These are phyloP conservation scores for Nannizziopsis barbatae DNA, from an alignment of 2,329 filamentous ascomycete species.

Conservation along the genomic window DNA sequence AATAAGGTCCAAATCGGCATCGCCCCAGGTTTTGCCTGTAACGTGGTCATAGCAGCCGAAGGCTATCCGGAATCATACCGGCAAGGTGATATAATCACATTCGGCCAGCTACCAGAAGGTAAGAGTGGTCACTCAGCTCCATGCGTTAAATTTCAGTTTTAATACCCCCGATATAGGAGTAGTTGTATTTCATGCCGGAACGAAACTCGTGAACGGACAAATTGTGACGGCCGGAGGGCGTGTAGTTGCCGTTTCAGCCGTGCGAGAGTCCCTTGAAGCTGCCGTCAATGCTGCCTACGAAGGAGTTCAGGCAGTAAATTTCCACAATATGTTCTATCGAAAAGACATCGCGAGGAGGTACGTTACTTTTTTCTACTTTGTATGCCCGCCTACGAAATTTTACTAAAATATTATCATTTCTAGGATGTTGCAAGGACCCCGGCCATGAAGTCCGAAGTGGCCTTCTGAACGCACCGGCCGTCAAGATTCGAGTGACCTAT, in stretches of 20 bases:
- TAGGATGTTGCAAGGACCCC: too few species aligned
- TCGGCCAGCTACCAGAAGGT: constrained; percentile 38
- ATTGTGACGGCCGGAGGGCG: constrained; percentile 74
- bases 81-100: constrained; percentile 57
- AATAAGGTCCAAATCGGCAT: constrained; percentile 57
- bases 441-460: too few species aligned
- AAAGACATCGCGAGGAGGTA: constrained; percentile 62
- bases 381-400: too few species aligned
- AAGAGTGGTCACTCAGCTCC: not conserved
- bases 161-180: constrained; percentile 35
- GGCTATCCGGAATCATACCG: constrained; percentile 80
- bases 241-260: constrained; percentile 55
- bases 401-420: too few species aligned
- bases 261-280: constrained; percentile 67
- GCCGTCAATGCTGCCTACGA: constrained; percentile 78
- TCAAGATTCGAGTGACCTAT: too few species aligned
- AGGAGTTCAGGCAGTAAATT: constrained; percentile 66
- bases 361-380: too few species aligned
- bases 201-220: constrained; percentile 48
- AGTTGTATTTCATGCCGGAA: constrained; percentile 88
- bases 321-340: constrained; percentile 80
- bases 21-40: constrained; percentile 63
- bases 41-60: constrained; percentile 85
- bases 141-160: not conserved
- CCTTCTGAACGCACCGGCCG: too few species aligned